Evolutionary conservation across 306 rosid species (phyloP).

Genomic region (Mimosa bimucronata): DNA sequence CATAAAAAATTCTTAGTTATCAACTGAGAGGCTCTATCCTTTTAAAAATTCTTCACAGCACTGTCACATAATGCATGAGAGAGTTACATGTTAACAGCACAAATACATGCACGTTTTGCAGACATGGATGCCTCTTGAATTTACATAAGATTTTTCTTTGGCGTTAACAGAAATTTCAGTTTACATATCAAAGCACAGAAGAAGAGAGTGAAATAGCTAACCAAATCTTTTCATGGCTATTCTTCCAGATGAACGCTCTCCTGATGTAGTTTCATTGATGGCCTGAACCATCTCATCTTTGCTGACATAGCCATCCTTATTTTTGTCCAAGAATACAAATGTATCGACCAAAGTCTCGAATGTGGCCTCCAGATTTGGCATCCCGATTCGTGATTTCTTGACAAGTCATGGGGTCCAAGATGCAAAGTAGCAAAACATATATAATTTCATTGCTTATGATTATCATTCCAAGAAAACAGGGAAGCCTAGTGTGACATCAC

Average conservation of each 20-base stretch:
- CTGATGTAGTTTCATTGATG: slow-evolving; percentile 80
- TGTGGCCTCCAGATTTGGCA: slow-evolving; percentile 84
- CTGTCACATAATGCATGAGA: slow-evolving; percentile 13
- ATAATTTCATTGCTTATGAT: slow-evolving; percentile 28
- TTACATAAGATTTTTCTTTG: neutral
- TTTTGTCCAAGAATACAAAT: slow-evolving; percentile 94
- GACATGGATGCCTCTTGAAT: slow-evolving; percentile 17
- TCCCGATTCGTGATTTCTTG: slow-evolving; percentile 70
- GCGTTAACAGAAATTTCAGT: neutral
- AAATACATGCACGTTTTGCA: neutral
- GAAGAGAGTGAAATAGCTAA: slow-evolving; percentile 42
- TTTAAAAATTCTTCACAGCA: neutral
- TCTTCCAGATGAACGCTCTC: slow-evolving; percentile 84
- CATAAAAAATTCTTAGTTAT: neutral
- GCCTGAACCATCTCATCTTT: slow-evolving; percentile 91
- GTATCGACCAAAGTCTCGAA: slow-evolving; percentile 89
- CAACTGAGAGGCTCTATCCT: neutral
- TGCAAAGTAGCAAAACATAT: slow-evolving; percentile 24
- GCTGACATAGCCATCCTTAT: slow-evolving; percentile 92
- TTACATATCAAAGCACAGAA: neutral
- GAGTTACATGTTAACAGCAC: slow-evolving; percentile 8
- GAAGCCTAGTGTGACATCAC: slow-evolving; percentile 9
- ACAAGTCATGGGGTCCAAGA: slow-evolving; percentile 51
- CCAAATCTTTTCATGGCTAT: slow-evolving; percentile 97
- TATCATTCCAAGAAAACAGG: slow-evolving; percentile 24